Conservation (phyloP, 768 basidiomycete species). For the Leccinum boreale region DNA sequence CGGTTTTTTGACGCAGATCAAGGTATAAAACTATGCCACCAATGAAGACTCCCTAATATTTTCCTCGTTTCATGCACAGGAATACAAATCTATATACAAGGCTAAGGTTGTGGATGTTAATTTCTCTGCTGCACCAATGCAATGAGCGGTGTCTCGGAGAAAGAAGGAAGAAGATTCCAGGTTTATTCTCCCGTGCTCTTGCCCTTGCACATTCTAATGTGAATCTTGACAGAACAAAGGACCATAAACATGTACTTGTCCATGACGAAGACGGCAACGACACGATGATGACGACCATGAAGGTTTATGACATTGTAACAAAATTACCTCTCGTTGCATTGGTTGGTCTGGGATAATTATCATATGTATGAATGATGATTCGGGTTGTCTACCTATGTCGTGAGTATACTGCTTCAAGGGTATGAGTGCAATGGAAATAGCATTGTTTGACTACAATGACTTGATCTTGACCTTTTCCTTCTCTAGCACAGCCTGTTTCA, state of each 20-base stretch:
- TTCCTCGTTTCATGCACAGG: constrained; percentile 41
- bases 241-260: constrained; percentile 42
- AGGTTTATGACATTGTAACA: constrained; percentile 16
- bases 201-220: neutral
- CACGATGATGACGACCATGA: constrained; percentile 32
- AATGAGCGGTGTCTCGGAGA: constrained; percentile 49
- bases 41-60: neutral
- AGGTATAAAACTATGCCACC: constrained; percentile 43
- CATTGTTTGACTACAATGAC: constrained; percentile 46
- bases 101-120: constrained; percentile 67
- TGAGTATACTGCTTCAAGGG: constrained; percentile 15
- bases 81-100: constrained; percentile 90
- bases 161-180: constrained; percentile 68
- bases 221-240: constrained; percentile 33
- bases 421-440: constrained; percentile 7
- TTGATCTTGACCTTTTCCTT: constrained; percentile 84
- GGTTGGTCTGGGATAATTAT: constrained; percentile 14
- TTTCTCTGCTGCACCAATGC: constrained; percentile 43
- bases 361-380: constrained; percentile 23
- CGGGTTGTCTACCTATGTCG: constrained; percentile 11
- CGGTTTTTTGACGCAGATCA: constrained; percentile 89
- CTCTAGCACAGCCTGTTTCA: constrained; percentile 76
- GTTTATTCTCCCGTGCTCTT: constrained; percentile 18
- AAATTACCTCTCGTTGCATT: neutral
- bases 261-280: constrained; percentile 31